A percentile compares a stretch with the other conserved stretches of the same genome.
phyloP scores from a whole-genome alignment of 1,284 basidiomycete genomes.

The Abortiporus biennis region DNA sequence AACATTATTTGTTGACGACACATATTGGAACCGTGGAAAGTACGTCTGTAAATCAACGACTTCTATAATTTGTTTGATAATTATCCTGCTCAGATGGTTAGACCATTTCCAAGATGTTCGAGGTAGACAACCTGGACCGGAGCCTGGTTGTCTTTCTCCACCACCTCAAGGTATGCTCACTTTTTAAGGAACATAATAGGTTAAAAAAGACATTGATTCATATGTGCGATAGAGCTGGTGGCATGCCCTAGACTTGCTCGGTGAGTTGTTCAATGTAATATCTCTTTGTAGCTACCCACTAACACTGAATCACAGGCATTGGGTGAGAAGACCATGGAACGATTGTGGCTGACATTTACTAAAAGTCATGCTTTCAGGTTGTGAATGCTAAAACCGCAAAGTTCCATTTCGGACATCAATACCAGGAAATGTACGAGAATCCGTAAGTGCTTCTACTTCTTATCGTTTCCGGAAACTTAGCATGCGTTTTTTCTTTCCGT shows the following conservation, averaged over 20 bases:
- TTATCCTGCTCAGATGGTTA: constrained; percentile 40
- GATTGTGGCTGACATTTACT: not conserved
- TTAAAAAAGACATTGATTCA: too few species aligned
- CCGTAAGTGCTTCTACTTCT: constrained; percentile 37
- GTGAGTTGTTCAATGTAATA: constrained; percentile 27
- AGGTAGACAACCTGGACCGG: constrained; percentile 53
- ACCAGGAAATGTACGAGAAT: constrained; percentile 52
- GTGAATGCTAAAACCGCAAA: constrained; percentile 57
- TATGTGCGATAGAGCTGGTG: constrained; percentile 47
- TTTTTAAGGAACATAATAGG: too few species aligned
- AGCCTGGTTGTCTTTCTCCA: constrained; percentile 56
- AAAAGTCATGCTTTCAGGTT: constrained; percentile 32
- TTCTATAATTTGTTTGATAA: not conserved
- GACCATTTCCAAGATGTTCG: constrained; percentile 58
- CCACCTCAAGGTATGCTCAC: constrained; percentile 47
- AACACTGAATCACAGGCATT: constrained; percentile 39
- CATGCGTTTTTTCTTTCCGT: constrained; percentile 1
- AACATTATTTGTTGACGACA: constrained; percentile 32
- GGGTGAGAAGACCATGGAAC: constrained; percentile 36
- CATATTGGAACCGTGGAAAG: constrained; percentile 67
- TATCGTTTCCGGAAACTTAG: not conserved
- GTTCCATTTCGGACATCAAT: constrained; percentile 54
- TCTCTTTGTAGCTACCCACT: constrained; percentile 1
- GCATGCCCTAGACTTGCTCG: constrained; percentile 61
- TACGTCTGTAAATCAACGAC: constrained; percentile 21